Percentiles rank a stretch among this genome's conserved stretches.
Evolutionary conservation across 805 yeast species (phyloP).

Genomic region (Teunomyces cretensis): DNA sequence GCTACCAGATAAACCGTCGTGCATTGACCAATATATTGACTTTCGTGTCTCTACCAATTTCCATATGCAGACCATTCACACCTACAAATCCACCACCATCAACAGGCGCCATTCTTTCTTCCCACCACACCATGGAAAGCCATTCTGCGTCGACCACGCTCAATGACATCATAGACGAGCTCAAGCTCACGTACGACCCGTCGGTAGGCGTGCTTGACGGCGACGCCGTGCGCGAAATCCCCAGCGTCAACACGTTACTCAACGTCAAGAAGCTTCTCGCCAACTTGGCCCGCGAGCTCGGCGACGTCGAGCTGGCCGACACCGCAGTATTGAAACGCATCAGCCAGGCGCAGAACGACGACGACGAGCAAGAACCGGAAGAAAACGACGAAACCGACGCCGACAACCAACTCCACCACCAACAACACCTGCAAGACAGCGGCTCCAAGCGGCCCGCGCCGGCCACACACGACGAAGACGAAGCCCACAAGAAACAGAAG

Average conservation of each 20-base stretch:
- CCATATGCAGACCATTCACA: neutral
- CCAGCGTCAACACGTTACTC: constrained; percentile 42
- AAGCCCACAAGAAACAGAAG: neutral
- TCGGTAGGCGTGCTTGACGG: constrained; percentile 64
- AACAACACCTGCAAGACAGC: too few species aligned
- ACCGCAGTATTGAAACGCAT: constrained; percentile 22
- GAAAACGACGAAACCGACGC: constrained; percentile 12
- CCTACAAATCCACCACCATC: neutral
- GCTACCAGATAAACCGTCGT: too few species aligned
- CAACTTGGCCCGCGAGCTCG: constrained; percentile 39
- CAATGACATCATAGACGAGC: constrained; percentile 50
- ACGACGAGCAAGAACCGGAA: constrained; percentile 7
- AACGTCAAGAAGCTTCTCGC: constrained; percentile 46
- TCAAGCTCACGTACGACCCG: constrained; percentile 56
- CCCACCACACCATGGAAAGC: neutral
- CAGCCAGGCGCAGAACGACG: constrained; percentile 6
- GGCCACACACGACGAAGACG: constrained; percentile 5
- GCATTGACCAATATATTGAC: too few species aligned
- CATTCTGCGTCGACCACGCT: constrained; percentile 42
- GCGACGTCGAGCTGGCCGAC: constrained; percentile 32
- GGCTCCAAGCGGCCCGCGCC: constrained; percentile 6
- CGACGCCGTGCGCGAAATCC: constrained; percentile 43
- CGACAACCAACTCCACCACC: too few species aligned
- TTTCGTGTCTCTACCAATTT: too few species aligned
- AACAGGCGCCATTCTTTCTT: too few species aligned